A percentile compares a stretch with the other conserved stretches of the same genome.
Evolutionary conservation across 179 eudicot genomes (phyloP).

Genomic region (Spinacia oleracea): DNA sequence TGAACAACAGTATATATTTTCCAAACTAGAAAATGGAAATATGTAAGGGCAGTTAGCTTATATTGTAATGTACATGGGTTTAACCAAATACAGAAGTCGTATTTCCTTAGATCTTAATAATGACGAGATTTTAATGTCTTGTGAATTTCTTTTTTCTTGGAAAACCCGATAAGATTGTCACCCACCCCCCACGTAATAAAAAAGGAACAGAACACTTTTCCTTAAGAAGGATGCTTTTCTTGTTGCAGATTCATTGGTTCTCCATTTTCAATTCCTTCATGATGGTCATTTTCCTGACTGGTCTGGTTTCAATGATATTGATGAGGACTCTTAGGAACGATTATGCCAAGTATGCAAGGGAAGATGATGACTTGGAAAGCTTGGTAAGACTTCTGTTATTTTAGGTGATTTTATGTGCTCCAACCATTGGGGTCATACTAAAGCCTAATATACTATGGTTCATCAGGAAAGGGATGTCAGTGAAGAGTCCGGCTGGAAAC

Average conservation of each 20-base stretch:
- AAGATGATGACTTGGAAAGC: constrained; percentile 92
- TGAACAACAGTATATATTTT: background rate
- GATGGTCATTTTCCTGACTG: constrained; percentile 98
- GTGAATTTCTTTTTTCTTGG: background rate
- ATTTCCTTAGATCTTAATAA: background rate
- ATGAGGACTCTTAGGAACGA: constrained; percentile 97
- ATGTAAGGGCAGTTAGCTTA: background rate
- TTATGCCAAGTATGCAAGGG: constrained; percentile 97
- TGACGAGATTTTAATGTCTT: background rate
- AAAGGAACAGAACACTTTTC: background rate
- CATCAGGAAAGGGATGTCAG: constrained; percentile 85
- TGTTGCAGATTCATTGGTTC: constrained; percentile 65
- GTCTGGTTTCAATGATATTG: constrained; percentile 91
- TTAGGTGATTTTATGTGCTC: constrained; percentile 6
- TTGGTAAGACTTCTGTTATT: constrained; percentile 52
- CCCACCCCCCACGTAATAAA: background rate
- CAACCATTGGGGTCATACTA: constrained; percentile 11
- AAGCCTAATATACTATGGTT: constrained; percentile 9
- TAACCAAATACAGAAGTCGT: background rate
- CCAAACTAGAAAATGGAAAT: background rate
- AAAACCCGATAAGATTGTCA: background rate
- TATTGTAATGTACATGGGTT: background rate
- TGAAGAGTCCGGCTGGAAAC: constrained; percentile 98
- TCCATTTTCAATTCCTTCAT: constrained; percentile 96
- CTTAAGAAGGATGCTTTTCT: background rate